Conservation (phyloP, 2,329 filamentous ascomycete species). For the Cladorrhinum sp. region DNA sequence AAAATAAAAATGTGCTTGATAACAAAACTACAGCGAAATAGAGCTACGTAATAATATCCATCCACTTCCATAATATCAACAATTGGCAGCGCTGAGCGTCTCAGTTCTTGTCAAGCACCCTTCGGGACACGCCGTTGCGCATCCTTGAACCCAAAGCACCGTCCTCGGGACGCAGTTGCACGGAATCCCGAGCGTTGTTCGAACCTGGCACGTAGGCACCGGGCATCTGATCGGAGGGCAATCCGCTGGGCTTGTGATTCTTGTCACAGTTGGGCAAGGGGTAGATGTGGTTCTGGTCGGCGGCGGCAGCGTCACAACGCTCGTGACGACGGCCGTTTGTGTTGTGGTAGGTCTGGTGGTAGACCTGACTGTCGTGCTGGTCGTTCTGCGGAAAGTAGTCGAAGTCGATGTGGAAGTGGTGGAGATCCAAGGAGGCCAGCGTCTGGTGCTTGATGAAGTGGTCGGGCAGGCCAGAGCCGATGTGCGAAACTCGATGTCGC, state of each 20-base stretch:
- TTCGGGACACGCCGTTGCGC: slow-evolving; percentile 33
- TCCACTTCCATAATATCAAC: slow-evolving; percentile 1
- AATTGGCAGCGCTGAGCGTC: slow-evolving; percentile 29
- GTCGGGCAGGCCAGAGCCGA: slow-evolving; percentile 24
- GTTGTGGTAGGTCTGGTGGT: slow-evolving; percentile 14
- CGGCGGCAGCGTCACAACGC: slow-evolving; percentile 26
- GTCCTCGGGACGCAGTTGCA: slow-evolving; percentile 36
- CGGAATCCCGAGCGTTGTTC: slow-evolving; percentile 32
- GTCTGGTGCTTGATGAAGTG: slow-evolving; percentile 15
- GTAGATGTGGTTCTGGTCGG: slow-evolving; percentile 22
- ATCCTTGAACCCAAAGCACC: slow-evolving; percentile 35
- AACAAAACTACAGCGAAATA: not conserved
- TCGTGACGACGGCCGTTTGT: slow-evolving; percentile 23
- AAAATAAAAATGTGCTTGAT: not conserved
- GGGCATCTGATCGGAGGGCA: slow-evolving; percentile 36
- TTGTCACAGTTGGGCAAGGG: slow-evolving; percentile 35
- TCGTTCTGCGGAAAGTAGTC: slow-evolving; percentile 11
- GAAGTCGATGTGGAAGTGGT: slow-evolving; percentile 28
- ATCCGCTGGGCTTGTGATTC: slow-evolving; percentile 33
- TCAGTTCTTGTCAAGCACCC: slow-evolving; percentile 34
- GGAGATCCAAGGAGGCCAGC: slow-evolving; percentile 12
- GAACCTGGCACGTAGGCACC: slow-evolving; percentile 34
- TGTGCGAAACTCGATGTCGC: slow-evolving; percentile 29
- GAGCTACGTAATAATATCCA: slow-evolving; percentile 1
- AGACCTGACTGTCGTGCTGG: slow-evolving; percentile 16